phyloP scores from a whole-genome alignment of 2,329 filamentous ascomycete genomes.

The Ramichloridium luteum region DNA sequence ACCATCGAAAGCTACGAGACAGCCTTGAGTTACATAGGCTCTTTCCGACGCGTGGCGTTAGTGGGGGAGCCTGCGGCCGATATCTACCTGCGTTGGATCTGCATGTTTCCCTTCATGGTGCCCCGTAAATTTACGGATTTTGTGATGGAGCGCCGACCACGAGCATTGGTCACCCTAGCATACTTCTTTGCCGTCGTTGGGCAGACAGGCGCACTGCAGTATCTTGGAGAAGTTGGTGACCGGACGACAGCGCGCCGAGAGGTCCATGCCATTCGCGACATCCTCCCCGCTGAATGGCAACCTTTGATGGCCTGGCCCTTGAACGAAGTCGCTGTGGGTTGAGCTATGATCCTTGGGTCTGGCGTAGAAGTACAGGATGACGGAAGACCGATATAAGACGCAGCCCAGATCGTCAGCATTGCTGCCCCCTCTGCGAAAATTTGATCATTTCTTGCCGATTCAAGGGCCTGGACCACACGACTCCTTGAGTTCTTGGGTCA shows the following conservation, averaged over 20 bases:
- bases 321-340: constrained; percentile 12
- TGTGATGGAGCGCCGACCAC: constrained; percentile 20
- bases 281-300: constrained; percentile 22
- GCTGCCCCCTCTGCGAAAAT: too few species aligned
- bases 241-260: constrained; percentile 16
- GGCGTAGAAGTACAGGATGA: too few species aligned
- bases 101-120: constrained; percentile 23
- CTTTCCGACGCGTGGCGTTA: constrained; percentile 16
- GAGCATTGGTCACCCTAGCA: constrained; percentile 25
- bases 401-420: too few species aligned
- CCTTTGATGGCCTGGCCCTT: constrained; percentile 22
- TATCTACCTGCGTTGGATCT: constrained; percentile 21
- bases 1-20: constrained; percentile 18
- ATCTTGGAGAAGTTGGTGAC: constrained; percentile 18
- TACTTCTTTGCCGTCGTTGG: constrained; percentile 24
- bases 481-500: too few species aligned
- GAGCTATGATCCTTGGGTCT: too few species aligned
- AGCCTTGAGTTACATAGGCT: constrained; percentile 20
- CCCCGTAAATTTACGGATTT: constrained; percentile 22
- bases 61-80: constrained; percentile 14
- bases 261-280: constrained; percentile 17
- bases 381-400: too few species aligned
- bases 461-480: too few species aligned
- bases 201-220: constrained; percentile 19
- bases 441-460: too few species aligned